Evolutionary conservation across 768 basidiomycete genomes (phyloP), one percentile per base, ranked within the genome.

Genomic region (Cystofilobasidium capitatum): DNA sequence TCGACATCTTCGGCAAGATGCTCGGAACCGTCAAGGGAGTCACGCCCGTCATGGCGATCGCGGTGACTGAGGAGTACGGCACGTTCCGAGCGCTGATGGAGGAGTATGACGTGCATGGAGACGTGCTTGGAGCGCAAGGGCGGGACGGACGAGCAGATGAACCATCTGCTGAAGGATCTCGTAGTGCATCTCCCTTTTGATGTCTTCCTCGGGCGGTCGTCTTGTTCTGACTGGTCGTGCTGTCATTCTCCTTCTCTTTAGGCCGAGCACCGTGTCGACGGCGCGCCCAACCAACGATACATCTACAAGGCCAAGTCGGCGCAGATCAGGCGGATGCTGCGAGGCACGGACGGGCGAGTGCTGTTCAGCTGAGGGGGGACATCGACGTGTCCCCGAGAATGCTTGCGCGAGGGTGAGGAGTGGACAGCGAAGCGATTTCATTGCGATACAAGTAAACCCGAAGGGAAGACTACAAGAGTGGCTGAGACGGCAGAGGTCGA

Each of bases 11-110:
- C 62, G 71, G 75, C 64, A 70, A 76, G 37, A 76, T 77, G 75
- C 71, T 78, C 13, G 72, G 76, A 66, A 73, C 76, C 58, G 72
- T 78, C 14, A 73, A 73, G 40, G 72, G 74, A 0, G 73, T 78
- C 39, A 78, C 77, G 2, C 70, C 71, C 8, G 71, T 66, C 39
- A 75, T 73, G 2, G 72, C 75, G 13, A 62, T 57, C 24, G 75
- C 75, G 2, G 75, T 78, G 35, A 71, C 70, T 0, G 69, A 71
- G 3, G 71, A 72, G 47, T 74, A 73, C 55, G 58, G 70, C 3
- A 72, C 70, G 4, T 76, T 76, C 64, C 45, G 62, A 44, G 67
- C 66, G 1, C 54, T 78, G 62, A 78, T 78, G 77, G 67, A 70
- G 17, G 72, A 68, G 22, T 78, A 69, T 40, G 76, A 77, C 61